Evolutionary conservation across 2,329 filamentous ascomycete genomes (phyloP).

Genomic region (Scedosporium minutisporum): DNA sequence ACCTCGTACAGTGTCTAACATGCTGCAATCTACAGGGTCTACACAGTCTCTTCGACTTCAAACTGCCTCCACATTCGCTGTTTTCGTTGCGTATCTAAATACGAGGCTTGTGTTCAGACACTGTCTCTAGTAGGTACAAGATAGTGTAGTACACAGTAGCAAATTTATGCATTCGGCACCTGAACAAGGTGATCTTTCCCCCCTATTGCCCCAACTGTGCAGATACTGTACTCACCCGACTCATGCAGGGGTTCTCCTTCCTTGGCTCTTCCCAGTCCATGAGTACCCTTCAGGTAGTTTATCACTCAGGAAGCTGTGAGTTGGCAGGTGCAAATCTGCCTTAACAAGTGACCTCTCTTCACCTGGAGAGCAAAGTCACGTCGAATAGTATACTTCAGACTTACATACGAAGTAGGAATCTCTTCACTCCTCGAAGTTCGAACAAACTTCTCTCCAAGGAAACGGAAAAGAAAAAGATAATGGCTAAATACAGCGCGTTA

Average conservation of each 20-base stretch:
- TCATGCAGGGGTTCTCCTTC: neutral
- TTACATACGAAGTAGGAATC: neutral
- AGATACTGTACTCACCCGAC: neutral
- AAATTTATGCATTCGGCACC: neutral
- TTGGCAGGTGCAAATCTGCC: neutral
- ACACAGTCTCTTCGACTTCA: neutral
- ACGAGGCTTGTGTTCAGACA: neutral
- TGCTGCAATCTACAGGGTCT: neutral
- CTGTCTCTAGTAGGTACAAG: neutral
- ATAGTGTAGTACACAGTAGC: neutral
- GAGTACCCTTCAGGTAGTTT: neutral
- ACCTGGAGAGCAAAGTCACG: neutral
- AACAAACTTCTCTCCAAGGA: too few relatives aligned
- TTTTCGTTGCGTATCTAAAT: neutral
- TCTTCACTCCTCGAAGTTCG: neutral
- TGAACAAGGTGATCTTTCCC: neutral
- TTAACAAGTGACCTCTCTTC: neutral
- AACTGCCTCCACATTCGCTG: neutral
- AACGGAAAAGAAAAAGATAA: neutral
- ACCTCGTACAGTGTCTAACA: neutral
- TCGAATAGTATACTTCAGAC: neutral
- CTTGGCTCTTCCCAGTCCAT: neutral
- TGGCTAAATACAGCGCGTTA: neutral
- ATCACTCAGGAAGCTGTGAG: neutral
- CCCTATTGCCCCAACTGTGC: neutral